phyloP scores from a whole-genome alignment of 164 flowering plant species.

The Hamamelis virginiana region DNA sequence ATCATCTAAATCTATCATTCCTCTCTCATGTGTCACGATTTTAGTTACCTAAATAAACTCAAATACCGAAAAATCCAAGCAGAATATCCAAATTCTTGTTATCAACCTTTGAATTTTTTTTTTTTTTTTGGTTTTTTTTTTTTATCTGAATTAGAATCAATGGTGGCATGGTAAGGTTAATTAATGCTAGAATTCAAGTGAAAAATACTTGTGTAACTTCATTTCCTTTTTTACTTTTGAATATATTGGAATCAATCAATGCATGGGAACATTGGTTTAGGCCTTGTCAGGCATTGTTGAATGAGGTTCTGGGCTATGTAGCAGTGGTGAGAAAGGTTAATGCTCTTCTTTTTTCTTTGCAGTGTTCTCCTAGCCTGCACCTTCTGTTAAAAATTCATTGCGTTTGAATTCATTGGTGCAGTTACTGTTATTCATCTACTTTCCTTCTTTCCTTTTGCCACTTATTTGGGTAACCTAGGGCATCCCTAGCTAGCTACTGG shows the following conservation, averaged over 20 bases:
- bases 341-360: slow-evolving; percentile 30
- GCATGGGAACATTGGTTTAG: slow-evolving; percentile 21
- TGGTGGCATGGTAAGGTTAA: not conserved
- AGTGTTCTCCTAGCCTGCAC: slow-evolving; percentile 17
- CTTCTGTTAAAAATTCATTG: slow-evolving; percentile 14
- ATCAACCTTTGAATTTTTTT: not conserved
- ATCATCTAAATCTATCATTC: too few relatives aligned
- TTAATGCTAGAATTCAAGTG: slow-evolving; percentile 2
- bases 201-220: not conserved
- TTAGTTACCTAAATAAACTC: too few relatives aligned
- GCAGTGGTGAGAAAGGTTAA: slow-evolving; percentile 19
- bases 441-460: slow-evolving; percentile 1
- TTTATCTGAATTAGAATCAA: slow-evolving; percentile 1
- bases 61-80: too few relatives aligned
- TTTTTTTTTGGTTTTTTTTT: not conserved
- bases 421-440: slow-evolving; percentile 17
- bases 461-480: not conserved
- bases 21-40: too few relatives aligned
- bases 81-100: too few relatives aligned
- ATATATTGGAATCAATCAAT: slow-evolving; percentile 15
- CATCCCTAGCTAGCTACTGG: too few relatives aligned
- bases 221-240: not conserved
- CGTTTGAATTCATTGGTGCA: slow-evolving; percentile 22
- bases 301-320: slow-evolving; percentile 9
- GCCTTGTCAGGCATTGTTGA: slow-evolving; percentile 16